Evolutionary conservation across 1,284 basidiomycete species (phyloP), one percentile per base, ranked within the genome.

Genomic region (Cutaneotrichosporon sp.): DNA sequence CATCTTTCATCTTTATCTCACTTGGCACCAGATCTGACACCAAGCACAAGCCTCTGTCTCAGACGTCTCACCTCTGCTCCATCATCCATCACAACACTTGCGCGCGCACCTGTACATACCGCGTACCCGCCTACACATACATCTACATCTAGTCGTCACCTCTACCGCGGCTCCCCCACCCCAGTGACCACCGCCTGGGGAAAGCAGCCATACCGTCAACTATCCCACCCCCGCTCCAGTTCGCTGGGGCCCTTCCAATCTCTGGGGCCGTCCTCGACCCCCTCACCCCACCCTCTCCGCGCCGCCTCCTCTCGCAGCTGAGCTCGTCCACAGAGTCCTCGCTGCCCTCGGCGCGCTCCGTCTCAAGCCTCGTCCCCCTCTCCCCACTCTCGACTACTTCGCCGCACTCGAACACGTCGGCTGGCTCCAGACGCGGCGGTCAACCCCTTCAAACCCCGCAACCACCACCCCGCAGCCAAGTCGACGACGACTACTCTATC

Each of bases 401-500:
- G 5, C 5, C 29, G 9, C 34, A 22, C 22, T 36, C 51, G 4
- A 8, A 8, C n/a, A 22, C 14, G 8, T 20, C 50, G 51, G 20
- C 34, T 2, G 5, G 33, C 13, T 53, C 51, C 20, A 36, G 16
- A 31, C 46, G 13, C 55, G 33, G 29, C 14, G 16, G 29, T 18
- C 42, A 24, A 6, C 43, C 24, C 13, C 3, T 2, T 18, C 42
- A n/a, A 27, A 22, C n/a, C 27, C 8, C 25, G 4, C 24, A 14
- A 2, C 9, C 53, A 18, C 38, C 6, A 22, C 46, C 10, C 22
- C 53, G 20, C 10, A 31, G 31, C 4, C 6, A 24, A 14, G 24
- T 56, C 49, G 67, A 67, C 54, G 29, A 59, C 43, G 68, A 68
- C 54, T 73, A 72, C 58, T 33, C 55, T 25, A 24, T 62, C 24